Evolutionary conservation across 192 early-diverging fungal genomes (phyloP).

Genomic region (Thoreauomyces humboldtii): DNA sequence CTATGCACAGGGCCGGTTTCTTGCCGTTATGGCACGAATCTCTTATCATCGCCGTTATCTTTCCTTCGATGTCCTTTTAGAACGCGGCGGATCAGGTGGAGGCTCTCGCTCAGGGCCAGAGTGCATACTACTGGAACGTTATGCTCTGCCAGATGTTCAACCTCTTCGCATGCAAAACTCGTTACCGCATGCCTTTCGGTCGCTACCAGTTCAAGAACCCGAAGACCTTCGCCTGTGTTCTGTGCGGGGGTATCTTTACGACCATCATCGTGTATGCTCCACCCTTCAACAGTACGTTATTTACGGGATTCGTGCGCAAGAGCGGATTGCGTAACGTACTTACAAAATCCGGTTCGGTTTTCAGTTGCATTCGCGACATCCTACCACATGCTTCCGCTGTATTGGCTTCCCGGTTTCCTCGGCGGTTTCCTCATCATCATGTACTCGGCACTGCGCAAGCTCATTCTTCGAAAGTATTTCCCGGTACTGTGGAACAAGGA

Average conservation of each 20-base stretch:
- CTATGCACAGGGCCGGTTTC: too few relatives aligned
- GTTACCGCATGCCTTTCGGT: slow-evolving; percentile 71
- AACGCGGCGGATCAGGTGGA: slow-evolving; percentile 24
- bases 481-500: slow-evolving; percentile 68
- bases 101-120: slow-evolving; percentile 72
- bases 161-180: slow-evolving; percentile 84
- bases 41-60: too few relatives aligned
- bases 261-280: slow-evolving; percentile 79
- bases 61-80: too few relatives aligned
- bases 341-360: too few relatives aligned
- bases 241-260: slow-evolving; percentile 62
- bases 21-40: too few relatives aligned
- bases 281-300: slow-evolving; percentile 59
- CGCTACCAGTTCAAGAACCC: slow-evolving; percentile 58
- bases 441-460: slow-evolving; percentile 65
- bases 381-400: slow-evolving; percentile 61
- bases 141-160: slow-evolving; percentile 90
- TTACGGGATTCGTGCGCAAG: too few relatives aligned
- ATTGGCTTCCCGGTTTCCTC: slow-evolving; percentile 76
- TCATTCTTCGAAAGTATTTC: slow-evolving; percentile 54
- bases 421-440: slow-evolving; percentile 74
- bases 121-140: slow-evolving; percentile 68
- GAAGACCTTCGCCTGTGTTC: slow-evolving; percentile 63
- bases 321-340: too few relatives aligned
- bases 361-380: slow-evolving; percentile 45